phyloP scores from a whole-genome alignment of 2,329 filamentous ascomycete genomes.

The Bimuria novae-zelandiae region DNA sequence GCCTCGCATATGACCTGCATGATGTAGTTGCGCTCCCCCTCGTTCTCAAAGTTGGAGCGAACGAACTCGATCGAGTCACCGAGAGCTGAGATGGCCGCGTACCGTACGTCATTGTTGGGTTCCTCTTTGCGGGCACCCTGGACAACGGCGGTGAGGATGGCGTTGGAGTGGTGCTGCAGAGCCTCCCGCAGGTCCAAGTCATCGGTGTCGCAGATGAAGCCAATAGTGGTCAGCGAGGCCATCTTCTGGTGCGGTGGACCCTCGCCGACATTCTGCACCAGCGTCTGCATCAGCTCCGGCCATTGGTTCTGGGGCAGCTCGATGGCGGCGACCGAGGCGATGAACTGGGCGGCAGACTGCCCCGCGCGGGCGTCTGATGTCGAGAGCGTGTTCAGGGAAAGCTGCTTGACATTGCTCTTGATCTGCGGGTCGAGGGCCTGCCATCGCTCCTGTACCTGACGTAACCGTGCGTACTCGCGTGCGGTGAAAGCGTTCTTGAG shows the following conservation, averaged over 20 bases:
- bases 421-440: constrained; percentile 78
- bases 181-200: constrained; percentile 83
- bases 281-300: constrained; percentile 83
- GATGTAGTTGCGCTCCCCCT: constrained; percentile 99
- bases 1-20: constrained; percentile 99
- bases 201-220: constrained; percentile 96
- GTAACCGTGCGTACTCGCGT: constrained; percentile 84
- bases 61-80: constrained; percentile 98
- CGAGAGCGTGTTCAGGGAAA: constrained; percentile 84
- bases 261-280: constrained; percentile 91
- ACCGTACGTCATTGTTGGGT: constrained; percentile 84
- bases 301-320: constrained; percentile 93
- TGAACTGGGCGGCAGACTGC: constrained; percentile 89
- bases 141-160: constrained; percentile 95
- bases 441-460: constrained; percentile 94
- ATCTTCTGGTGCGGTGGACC: constrained; percentile 91
- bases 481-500: constrained; percentile 98
- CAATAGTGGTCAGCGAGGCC: constrained; percentile 91
- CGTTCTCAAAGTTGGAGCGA: constrained; percentile 97
- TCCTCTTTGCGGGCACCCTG: constrained; percentile 98
- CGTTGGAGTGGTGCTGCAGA: constrained; percentile 87
- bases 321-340: constrained; percentile 91
- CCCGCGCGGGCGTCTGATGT: constrained; percentile 83
- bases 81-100: constrained; percentile 90
- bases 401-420: constrained; percentile 85